Evolutionary conservation across 1,284 basidiomycete genomes (phyloP).

Genomic region (Ustilago sp.): DNA sequence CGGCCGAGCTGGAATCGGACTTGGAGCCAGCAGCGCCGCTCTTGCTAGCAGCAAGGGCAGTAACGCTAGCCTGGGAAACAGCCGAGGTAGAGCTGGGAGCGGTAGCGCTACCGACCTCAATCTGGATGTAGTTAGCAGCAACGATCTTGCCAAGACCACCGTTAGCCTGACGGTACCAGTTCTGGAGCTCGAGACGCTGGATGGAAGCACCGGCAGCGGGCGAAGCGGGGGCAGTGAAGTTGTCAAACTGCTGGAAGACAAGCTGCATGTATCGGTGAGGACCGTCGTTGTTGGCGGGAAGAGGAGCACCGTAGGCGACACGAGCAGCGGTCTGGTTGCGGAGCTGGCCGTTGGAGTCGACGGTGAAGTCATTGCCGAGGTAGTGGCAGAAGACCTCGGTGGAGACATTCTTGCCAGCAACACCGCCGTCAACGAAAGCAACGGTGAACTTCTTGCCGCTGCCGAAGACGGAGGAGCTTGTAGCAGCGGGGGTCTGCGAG

Average conservation of each 20-base stretch:
- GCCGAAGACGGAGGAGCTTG: constrained; percentile 27
- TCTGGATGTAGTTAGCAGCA: constrained; percentile 59
- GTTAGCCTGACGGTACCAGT: constrained; percentile 51
- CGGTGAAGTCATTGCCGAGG: constrained; percentile 51
- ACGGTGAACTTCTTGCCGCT: constrained; percentile 42
- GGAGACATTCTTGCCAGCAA: constrained; percentile 47
- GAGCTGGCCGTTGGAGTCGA: constrained; percentile 33
- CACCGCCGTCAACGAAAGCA: constrained; percentile 46
- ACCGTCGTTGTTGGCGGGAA: constrained; percentile 49
- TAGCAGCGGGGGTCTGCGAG: constrained; percentile 30
- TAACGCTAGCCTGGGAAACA: constrained; percentile 35
- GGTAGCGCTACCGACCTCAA: constrained; percentile 42
- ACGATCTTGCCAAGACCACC: constrained; percentile 56
- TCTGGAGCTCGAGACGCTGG: constrained; percentile 27
- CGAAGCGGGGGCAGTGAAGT: constrained; percentile 49
- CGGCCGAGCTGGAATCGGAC: constrained; percentile 19
- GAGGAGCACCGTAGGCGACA: constrained; percentile 49
- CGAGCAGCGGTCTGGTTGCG: constrained; percentile 36
- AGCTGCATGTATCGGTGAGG: constrained; percentile 62
- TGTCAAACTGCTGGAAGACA: constrained; percentile 55
- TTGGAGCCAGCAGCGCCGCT: constrained; percentile 28
- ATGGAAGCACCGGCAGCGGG: constrained; percentile 37
- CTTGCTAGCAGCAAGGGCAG: constrained; percentile 43
- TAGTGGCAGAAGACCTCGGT: constrained; percentile 47
- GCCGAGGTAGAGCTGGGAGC: constrained; percentile 44